phyloP scores from a whole-genome alignment of 2,329 filamentous ascomycete species.

The Scytalidium lignicola region DNA sequence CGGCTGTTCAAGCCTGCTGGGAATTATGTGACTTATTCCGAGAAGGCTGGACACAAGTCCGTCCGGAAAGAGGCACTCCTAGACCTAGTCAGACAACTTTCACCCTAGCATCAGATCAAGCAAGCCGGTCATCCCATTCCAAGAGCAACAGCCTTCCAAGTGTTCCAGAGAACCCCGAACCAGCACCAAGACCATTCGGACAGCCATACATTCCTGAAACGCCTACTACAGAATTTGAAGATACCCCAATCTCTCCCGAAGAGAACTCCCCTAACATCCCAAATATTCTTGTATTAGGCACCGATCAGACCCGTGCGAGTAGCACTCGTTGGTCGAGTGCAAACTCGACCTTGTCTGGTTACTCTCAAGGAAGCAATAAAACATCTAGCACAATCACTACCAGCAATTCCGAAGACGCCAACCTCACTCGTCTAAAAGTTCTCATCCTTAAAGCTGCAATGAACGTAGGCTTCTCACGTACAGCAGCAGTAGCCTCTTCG shows the following conservation, averaged over 20 bases:
- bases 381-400: slow-evolving; percentile 70
- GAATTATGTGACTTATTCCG: slow-evolving; percentile 90
- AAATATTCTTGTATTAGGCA: slow-evolving; percentile 83
- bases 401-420: slow-evolving; percentile 61
- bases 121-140: slow-evolving; percentile 31
- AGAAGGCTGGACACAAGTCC: slow-evolving; percentile 84
- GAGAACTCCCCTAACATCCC: slow-evolving; percentile 70
- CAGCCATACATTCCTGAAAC: slow-evolving; percentile 66
- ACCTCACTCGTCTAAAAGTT: slow-evolving; percentile 71
- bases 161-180: slow-evolving; percentile 39
- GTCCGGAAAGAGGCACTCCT: slow-evolving; percentile 81
- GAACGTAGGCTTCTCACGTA: slow-evolving; percentile 72
- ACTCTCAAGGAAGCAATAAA: slow-evolving; percentile 64
- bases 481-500: slow-evolving; percentile 28
- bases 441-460: slow-evolving; percentile 81
- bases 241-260: slow-evolving; percentile 77
- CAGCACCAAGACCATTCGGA: slow-evolving; percentile 13
- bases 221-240: slow-evolving; percentile 91
- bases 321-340: slow-evolving; percentile 77
- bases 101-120: slow-evolving; percentile 49
- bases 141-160: slow-evolving; percentile 41
- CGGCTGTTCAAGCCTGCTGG: slow-evolving; percentile 90
- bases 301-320: slow-evolving; percentile 53
- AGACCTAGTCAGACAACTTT: slow-evolving; percentile 75
- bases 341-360: slow-evolving; percentile 72